Percentiles rank a stretch among this genome's conserved stretches.
phyloP scores from a whole-genome alignment of 2,329 filamentous ascomycete genomes.

The Trichoderma pleuroti region DNA sequence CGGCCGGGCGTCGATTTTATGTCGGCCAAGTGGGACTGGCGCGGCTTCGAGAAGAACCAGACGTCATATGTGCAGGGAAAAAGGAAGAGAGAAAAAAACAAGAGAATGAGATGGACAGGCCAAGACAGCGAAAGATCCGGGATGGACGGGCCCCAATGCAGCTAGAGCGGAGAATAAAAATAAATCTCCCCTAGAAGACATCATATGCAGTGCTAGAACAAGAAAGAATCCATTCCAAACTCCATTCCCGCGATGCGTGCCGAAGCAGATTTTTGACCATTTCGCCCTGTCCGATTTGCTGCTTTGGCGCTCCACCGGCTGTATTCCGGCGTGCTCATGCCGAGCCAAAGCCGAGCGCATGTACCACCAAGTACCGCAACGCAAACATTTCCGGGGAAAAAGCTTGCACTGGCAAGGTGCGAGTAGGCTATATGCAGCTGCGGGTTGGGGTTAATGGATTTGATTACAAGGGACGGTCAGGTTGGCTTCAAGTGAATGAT shows the following conservation, averaged over 20 bases:
- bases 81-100: background rate
- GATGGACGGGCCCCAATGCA: background rate
- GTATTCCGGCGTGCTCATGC: background rate
- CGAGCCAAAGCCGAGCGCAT: conserved; percentile 1
- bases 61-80: background rate
- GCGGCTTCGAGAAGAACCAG: background rate
- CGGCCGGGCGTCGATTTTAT: background rate
- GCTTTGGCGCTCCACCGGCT: background rate
- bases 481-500: background rate
- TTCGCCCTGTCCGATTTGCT: background rate
- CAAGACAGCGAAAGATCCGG: background rate
- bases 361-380: background rate
- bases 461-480: background rate
- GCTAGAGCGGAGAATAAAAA: background rate
- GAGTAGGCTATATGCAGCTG: background rate
- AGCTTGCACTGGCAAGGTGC: background rate
- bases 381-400: background rate
- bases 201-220: background rate
- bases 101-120: background rate
- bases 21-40: background rate
- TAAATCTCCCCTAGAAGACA: background rate
- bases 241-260: background rate
- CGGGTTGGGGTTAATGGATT: background rate
- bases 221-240: background rate
- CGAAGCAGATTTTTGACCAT: background rate